Evolutionary conservation across 805 yeast species (phyloP).

Genomic region (Metschnikowia sp.): DNA sequence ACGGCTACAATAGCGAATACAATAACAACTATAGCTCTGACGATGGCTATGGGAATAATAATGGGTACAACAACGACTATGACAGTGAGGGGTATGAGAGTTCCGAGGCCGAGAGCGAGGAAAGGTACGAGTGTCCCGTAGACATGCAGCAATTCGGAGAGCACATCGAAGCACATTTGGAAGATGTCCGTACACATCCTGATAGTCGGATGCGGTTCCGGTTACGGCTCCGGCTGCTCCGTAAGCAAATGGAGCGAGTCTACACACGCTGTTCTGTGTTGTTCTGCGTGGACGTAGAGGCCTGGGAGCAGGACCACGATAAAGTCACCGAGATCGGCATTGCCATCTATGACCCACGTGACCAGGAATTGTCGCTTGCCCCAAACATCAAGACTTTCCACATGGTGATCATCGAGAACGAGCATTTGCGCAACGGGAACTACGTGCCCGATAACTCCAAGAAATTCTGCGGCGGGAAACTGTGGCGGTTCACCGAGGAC

Average conservation of each 20-base stretch:
- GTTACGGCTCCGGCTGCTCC: neutral
- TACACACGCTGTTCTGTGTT: slow-evolving; percentile 18
- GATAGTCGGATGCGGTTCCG: neutral
- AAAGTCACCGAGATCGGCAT: slow-evolving; percentile 25
- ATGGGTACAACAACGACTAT: neutral
- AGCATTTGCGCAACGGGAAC: slow-evolving; percentile 15
- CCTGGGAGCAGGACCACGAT: slow-evolving; percentile 18
- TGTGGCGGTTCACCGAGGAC: slow-evolving; percentile 10
- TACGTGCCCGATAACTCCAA: slow-evolving; percentile 22
- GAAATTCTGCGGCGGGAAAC: slow-evolving; percentile 16
- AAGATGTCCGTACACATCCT: neutral
- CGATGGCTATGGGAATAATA: neutral
- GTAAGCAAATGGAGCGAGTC: slow-evolving; percentile 16
- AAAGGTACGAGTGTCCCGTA: neutral
- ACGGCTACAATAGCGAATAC: neutral
- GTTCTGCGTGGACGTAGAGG: slow-evolving; percentile 26
- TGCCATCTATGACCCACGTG: slow-evolving; percentile 23
- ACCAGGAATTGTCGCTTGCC: slow-evolving; percentile 12
- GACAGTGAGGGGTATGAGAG: neutral
- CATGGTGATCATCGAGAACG: slow-evolving; percentile 18
- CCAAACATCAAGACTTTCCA: slow-evolving; percentile 20
- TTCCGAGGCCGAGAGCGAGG: neutral
- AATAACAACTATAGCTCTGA: neutral
- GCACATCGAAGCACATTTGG: neutral
- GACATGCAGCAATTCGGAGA: neutral